Base-by-base conservation (phyloP, 2,329 filamentous ascomycete genomes). In the Aotearoamyces nothofagi region DNA sequence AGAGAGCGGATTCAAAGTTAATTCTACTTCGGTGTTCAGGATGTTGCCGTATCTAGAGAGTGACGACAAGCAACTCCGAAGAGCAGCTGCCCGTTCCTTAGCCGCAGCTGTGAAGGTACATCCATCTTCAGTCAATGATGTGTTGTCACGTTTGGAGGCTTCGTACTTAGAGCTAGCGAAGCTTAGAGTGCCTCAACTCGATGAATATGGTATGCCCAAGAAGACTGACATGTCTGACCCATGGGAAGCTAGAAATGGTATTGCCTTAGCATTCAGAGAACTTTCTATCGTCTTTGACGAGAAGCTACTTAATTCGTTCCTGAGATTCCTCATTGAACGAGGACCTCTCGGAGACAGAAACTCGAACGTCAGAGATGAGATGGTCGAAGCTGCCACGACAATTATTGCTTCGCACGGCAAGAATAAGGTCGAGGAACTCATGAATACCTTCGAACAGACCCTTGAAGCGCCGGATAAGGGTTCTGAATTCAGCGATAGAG, bases 171-270 rank as follows among this genome's bases (percentile, higher is more conserved):
- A 86, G 37, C 69, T 87, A 39, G 78, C 81, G 5, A 92, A 90
- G 50, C 80, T 84, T 2, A 74, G 78, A 34, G 69, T 78, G 26
- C 82, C 84, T 8, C 75, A 87, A 44, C 73, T 87, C 22, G 87
- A 98, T 48, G 78, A 87, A 38, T 96, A 83, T 48, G 90, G 92
- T 30, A 93, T 98, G 80, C 80, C 83, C 3, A 78, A 74, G 45
- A 96, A 92, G 56, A 74, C 78, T 47, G 82, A 96, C 40, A 60
- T 84, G 8, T 69, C 78, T 4, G 90, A 98, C 53, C 79, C 78
- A 2, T 98, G 87, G 87, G 84, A 94, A 51, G 70, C 72, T 9
- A 70, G 92, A 40, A 86, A 92, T 45, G 90, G 90, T 31, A 77
- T 94, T 43, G 87, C 83, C 6, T 65, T 84, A 13, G 77, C 84